Evolutionary conservation across 768 basidiomycete species (phyloP), one percentile per base, ranked within the genome.

Genomic region (Suillus subalutaceus): DNA sequence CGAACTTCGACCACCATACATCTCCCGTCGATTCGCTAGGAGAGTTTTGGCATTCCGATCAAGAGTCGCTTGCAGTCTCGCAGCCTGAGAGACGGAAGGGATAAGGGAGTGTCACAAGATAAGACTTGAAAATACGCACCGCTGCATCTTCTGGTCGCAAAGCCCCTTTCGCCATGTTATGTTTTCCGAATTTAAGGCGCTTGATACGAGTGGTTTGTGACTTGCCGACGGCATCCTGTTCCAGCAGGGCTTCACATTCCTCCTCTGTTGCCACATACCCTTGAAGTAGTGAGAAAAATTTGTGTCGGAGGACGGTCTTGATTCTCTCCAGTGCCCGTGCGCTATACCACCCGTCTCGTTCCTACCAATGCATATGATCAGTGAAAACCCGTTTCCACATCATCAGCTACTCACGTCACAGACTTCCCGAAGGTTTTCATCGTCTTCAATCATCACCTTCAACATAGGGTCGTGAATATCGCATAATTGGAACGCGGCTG

Each of bases 401-500:
- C 40, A 44, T 1, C 32, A 20, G 38, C 9, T 7, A 81, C 91
- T 71, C 67, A 96, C 95, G 72, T 94, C 83, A 74, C 93, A 94
- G 15, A 76, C 81, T 67, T 92, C 90, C 41, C 89, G 86, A 20
- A 92, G 79, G 55, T 87, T 90, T 18, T 87, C 84, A 6, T 87
- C 82, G 65, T 91, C 87, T 67, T 91, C 85, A 62, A 99, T 93
- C 86, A 96, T 90, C 44, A 83, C 82, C 69, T 87, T 87, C 58
- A 97, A 78, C 85, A 96, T 90, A 7, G 90, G 88, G 74, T 99
- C 97, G 8, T 83, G 79, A 69, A 99, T 92, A 75, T 99, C 97
- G 75, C 93, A 93, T 7, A 99, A 82, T 76, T 99, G 97, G 79
- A 94, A 99, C 20, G 94, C 93, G 1, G 94, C 95, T 0, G 93